Percentiles rank a stretch among this genome's conserved stretches.
phyloP scores from a whole-genome alignment of 2,329 filamentous ascomycete species.

The Neopestalotiopsis clavispora region DNA sequence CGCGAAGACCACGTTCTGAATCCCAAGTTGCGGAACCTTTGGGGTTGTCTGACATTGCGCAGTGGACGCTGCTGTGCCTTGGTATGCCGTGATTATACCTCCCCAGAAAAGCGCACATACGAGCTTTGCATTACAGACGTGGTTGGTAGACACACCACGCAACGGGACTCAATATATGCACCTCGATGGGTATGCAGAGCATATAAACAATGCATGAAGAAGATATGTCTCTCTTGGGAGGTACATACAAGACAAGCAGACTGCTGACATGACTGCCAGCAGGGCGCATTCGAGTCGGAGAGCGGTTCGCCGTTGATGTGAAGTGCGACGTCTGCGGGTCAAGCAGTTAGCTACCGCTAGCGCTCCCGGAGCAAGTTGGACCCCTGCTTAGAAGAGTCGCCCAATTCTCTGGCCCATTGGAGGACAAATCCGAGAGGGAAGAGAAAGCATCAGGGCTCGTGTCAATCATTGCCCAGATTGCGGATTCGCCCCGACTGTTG shows the following conservation, averaged over 20 bases:
- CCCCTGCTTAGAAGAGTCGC: neutral
- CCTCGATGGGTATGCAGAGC: no score
- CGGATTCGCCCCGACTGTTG: neutral
- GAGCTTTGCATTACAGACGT: no score
- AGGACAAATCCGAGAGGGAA: slow-evolving; percentile 11
- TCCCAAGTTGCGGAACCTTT: neutral
- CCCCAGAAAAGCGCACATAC: no score
- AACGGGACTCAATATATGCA: no score
- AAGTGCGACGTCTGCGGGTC: neutral
- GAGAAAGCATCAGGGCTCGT: neutral
- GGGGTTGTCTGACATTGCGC: no score
- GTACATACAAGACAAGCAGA: no score
- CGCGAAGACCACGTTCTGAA: neutral
- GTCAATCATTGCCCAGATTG: slow-evolving; percentile 6
- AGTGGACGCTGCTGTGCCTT: no score
- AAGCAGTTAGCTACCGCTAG: slow-evolving; percentile 2
- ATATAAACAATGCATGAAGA: no score
- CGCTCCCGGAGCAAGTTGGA: neutral
- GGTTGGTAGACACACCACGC: no score
- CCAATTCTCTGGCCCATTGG: neutral
- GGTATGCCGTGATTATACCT: no score
- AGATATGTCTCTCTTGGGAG: no score
- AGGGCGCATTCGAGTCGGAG: neutral
- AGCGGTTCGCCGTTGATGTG: neutral
- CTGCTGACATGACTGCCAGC: no score